phyloP scores from a whole-genome alignment of 2,329 filamentous ascomycete genomes.

The Penicillium sp. region DNA sequence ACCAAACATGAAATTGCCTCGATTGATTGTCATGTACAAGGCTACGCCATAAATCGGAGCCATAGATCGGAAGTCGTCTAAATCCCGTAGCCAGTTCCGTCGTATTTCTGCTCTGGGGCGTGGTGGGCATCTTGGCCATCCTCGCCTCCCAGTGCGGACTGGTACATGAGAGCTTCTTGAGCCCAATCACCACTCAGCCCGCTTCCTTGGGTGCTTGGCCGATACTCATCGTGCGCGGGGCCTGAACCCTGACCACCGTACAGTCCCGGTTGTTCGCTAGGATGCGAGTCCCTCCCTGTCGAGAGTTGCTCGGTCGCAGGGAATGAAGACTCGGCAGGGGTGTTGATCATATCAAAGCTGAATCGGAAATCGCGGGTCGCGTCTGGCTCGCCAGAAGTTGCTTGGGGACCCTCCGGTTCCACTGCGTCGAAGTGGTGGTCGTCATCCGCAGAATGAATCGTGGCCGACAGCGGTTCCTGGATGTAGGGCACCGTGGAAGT shows the following conservation, averaged over 20 bases:
- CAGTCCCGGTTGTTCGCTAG: conserved; percentile 26
- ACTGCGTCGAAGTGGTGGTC: conserved; percentile 13
- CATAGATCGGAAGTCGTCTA: not conserved
- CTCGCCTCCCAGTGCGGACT: conserved; percentile 25
- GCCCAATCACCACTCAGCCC: conserved; percentile 34
- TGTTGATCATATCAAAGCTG: conserved; percentile 27
- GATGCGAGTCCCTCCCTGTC: conserved; percentile 26
- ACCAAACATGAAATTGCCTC: not conserved
- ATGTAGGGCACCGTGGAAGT: conserved; percentile 20
- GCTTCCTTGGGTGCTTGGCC: conserved; percentile 22
- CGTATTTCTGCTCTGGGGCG: conserved; percentile 25
- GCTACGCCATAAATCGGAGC: not conserved
- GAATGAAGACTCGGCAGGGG: conserved; percentile 8
- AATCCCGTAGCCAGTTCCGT: conserved; percentile 22
- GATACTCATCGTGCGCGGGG: conserved; percentile 14
- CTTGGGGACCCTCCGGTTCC: not conserved
- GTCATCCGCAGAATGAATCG: conserved; percentile 14
- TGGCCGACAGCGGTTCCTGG: conserved; percentile 21
- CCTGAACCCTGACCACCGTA: conserved; percentile 19
- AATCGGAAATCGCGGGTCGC: conserved; percentile 28
- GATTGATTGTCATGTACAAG: conserved; percentile 8
- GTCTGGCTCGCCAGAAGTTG: not conserved
- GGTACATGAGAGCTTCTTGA: conserved; percentile 40
- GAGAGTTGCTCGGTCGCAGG: conserved; percentile 6
- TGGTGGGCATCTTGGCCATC: conserved; percentile 18